Evolutionary conservation across 1,139 yeast species (phyloP).

Genomic region (Sugiyamaella xylanicola): DNA sequence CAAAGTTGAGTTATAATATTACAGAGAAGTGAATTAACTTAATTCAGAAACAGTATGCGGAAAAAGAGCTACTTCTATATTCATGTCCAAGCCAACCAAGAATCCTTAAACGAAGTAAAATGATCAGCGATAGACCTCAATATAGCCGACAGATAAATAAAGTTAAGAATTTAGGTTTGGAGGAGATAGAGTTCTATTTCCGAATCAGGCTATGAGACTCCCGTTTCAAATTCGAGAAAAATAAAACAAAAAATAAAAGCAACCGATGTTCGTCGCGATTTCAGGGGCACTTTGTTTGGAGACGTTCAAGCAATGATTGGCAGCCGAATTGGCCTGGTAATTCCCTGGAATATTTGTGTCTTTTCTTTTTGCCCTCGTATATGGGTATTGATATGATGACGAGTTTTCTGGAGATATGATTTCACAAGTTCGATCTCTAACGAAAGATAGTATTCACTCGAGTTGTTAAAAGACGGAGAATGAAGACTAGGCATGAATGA

Average conservation of each 20-base stretch:
- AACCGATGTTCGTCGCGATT: not conserved
- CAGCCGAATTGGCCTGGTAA: not conserved
- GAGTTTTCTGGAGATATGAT: too few species aligned
- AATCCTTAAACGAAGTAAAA: not conserved
- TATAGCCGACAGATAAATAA: not conserved
- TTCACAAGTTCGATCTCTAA: not conserved
- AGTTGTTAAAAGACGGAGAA: not conserved
- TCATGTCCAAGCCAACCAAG: not conserved
- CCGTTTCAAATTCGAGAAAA: not conserved
- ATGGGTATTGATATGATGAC: too few species aligned
- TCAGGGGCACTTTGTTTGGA: not conserved
- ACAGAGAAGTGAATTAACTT: not conserved
- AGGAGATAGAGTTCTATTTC: not conserved
- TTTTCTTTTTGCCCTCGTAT: too few species aligned
- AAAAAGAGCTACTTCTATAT: not conserved
- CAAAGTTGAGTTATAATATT: not conserved
- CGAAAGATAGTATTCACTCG: not conserved
- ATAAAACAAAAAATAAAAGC: not conserved
- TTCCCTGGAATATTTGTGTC: not conserved
- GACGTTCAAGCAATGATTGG: not conserved
- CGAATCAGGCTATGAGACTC: slow-evolving; percentile 1
- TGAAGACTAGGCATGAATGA: not conserved
- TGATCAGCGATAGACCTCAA: not conserved
- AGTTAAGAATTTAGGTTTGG: not conserved
- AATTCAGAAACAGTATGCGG: not conserved